phyloP scores from a whole-genome alignment of 805 yeast genomes.

The Lachancea waltii region DNA sequence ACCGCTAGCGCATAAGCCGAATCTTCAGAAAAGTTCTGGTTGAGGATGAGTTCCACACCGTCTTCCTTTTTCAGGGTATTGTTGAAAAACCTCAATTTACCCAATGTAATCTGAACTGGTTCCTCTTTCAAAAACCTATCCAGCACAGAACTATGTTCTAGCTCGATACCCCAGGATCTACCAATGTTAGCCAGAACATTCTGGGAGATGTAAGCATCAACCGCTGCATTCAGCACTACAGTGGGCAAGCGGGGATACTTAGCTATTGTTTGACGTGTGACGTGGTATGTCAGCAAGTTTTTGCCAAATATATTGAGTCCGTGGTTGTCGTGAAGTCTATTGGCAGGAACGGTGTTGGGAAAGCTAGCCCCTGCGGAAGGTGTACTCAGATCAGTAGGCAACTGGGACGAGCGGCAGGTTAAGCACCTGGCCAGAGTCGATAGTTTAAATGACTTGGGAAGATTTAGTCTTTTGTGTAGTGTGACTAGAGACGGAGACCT shows the following conservation, averaged over 20 bases:
- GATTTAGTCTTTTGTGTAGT: conserved; percentile 65
- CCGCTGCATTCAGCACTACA: conserved; percentile 65
- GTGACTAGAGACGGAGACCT: conserved; percentile 70
- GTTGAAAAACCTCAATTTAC: conserved; percentile 52
- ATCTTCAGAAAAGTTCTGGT: conserved; percentile 30
- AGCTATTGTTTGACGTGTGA: conserved; percentile 62
- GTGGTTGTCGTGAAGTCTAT: conserved; percentile 59
- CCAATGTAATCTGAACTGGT: conserved; percentile 58
- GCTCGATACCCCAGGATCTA: conserved; percentile 82
- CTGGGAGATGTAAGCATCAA: conserved; percentile 67
- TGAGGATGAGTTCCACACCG: conserved; percentile 47
- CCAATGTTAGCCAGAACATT: conserved; percentile 62
- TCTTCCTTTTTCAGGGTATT: conserved; percentile 32
- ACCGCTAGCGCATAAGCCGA: conserved; percentile 59
- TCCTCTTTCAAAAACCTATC: conserved; percentile 65
- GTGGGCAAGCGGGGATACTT: conserved; percentile 89
- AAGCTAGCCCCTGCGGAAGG: conserved; percentile 17
- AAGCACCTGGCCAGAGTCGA: conserved; percentile 76
- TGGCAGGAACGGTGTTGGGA: conserved; percentile 30
- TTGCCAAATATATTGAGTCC: conserved; percentile 82
- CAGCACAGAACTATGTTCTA: conserved; percentile 56
- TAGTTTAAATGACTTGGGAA: conserved; percentile 51
- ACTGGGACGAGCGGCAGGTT: conserved; percentile 45
- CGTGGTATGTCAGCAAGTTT: conserved; percentile 66
- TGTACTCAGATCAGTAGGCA: conserved; percentile 16